These are phyloP conservation scores for Hypomyces perniciosus DNA, from an alignment of 2,329 filamentous ascomycete species.

Conservation along the genomic window DNA sequence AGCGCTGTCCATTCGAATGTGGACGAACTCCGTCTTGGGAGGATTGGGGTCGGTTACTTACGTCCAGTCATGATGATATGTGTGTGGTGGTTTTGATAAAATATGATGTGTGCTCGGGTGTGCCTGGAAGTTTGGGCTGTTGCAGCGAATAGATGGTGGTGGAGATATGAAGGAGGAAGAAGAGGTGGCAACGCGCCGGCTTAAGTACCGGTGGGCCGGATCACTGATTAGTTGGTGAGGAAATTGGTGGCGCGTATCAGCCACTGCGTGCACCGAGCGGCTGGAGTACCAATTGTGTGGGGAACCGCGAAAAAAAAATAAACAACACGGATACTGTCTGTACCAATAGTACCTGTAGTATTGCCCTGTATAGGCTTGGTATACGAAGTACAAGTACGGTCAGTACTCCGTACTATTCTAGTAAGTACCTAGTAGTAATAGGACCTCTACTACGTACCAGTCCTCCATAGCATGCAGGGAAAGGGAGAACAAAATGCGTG, in stretches of 20 bases:
- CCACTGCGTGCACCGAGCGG: not conserved
- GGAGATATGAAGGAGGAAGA: constrained; percentile 14
- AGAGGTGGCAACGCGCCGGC: constrained; percentile 24
- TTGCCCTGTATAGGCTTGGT: too few species aligned
- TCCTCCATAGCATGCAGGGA: too few species aligned
- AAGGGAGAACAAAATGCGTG: too few species aligned
- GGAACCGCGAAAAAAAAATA: too few species aligned
- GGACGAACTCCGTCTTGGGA: not conserved
- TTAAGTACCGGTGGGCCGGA: constrained; percentile 36
- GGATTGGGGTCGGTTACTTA: constrained; percentile 18
- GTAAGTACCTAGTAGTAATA: too few species aligned
- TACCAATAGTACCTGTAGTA: too few species aligned
- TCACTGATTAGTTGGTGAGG: constrained; percentile 30
- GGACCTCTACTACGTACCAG: too few species aligned
- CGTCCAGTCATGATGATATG: constrained; percentile 30
- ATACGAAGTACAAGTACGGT: too few species aligned
- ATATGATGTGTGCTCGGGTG: not conserved
- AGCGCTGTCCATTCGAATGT: not conserved
- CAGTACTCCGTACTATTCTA: too few species aligned
- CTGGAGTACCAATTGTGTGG: not conserved
- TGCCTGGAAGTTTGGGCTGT: not conserved
- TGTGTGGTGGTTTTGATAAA: constrained; percentile 9
- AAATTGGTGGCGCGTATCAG: too few species aligned
- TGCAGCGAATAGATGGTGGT: not conserved
- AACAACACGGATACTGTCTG: too few species aligned